Evolutionary conservation across 2,329 filamentous ascomycete genomes (phyloP), one percentile per base, ranked within the genome.

Genomic region (Penicillium sp.): DNA sequence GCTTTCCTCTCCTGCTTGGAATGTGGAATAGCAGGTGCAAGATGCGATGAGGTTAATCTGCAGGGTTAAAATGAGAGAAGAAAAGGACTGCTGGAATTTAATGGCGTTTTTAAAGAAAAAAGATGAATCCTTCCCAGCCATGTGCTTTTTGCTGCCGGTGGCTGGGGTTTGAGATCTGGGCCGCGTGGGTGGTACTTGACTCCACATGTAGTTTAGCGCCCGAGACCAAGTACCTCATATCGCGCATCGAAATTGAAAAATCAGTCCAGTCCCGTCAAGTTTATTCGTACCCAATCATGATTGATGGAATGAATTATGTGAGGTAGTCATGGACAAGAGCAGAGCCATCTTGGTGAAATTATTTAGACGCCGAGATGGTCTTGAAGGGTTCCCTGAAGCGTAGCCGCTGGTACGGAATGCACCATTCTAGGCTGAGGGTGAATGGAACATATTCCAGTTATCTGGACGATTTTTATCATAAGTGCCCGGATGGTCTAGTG

Each of bases 101-200:
- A 58, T 31, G 25, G 42, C 47, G 55, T 56, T n/a, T 57, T 60
- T 58, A 25, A 37, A 44, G 29, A 33, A 29, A 41, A 22, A 31
- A 26, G 48, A 20, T 33, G 15, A 33, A 27, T 26, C 22, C n/a
- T n/a, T 54, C 63, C 63, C 63, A 66, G 63, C 63, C 63, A 65
- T 65, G 61, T 65, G 50, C 41, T 42, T 50, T 40, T 50, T 25
- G 20, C 54, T 18, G 37, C 22, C 35, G 54, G 61, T 51, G 62
- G 62, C 62, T 65, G 62, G 62, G 57, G 54, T 44, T 40, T 20
- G 37, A 40, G 18, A 40, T 40, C 37, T 40, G 18, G 37, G 37
- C 37, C 37, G 37, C 18, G 37, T 40, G 37, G 9, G n/a, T 20
- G n/a, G n/a, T 18, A 11, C 3, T n/a, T 20, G 18, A 18, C 12